phyloP scores from a whole-genome alignment of 331 rosid genomes.

The Rhamnella rubrinervis region DNA sequence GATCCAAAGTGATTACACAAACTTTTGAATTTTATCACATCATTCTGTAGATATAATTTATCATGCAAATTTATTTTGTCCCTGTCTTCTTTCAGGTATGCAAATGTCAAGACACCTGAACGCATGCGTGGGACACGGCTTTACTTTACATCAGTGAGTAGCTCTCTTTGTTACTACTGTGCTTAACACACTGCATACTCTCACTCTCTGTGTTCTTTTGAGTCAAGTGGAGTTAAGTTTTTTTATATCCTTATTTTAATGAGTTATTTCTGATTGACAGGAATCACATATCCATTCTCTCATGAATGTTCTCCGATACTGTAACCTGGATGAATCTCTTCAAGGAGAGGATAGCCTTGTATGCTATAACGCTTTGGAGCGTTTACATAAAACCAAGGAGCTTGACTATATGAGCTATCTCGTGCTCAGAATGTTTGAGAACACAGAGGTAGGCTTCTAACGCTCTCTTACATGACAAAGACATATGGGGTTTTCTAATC shows the following conservation, averaged over 20 bases:
- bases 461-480: no score
- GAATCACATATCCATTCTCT: slow-evolving; percentile 98
- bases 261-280: slow-evolving; percentile 41
- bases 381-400: slow-evolving; percentile 76
- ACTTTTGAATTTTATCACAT: slow-evolving; percentile 5
- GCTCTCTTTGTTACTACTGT: background rate
- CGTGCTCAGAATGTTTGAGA: slow-evolving; percentile 91
- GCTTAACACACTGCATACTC: background rate
- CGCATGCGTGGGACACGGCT: slow-evolving; percentile 97
- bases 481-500: no score
- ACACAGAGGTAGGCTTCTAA: slow-evolving; percentile 60
- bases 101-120: slow-evolving; percentile 93
- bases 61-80: slow-evolving; percentile 8
- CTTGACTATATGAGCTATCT: slow-evolving; percentile 97
- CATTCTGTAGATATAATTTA: slow-evolving; percentile 11
- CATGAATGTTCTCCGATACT: slow-evolving; percentile 94
- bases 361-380: slow-evolving; percentile 60
- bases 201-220: background rate
- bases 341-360: slow-evolving; percentile 82
- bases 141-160: slow-evolving; percentile 94
- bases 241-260: background rate
- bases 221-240: no score
- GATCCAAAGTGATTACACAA: slow-evolving; percentile 69
- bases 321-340: slow-evolving; percentile 95
- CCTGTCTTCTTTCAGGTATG: slow-evolving; percentile 65